Percentiles rank a stretch among this genome's conserved stretches.
Evolutionary conservation across 2,329 filamentous ascomycete species (phyloP).

Genomic region (Colletotrichum endophyticum): DNA sequence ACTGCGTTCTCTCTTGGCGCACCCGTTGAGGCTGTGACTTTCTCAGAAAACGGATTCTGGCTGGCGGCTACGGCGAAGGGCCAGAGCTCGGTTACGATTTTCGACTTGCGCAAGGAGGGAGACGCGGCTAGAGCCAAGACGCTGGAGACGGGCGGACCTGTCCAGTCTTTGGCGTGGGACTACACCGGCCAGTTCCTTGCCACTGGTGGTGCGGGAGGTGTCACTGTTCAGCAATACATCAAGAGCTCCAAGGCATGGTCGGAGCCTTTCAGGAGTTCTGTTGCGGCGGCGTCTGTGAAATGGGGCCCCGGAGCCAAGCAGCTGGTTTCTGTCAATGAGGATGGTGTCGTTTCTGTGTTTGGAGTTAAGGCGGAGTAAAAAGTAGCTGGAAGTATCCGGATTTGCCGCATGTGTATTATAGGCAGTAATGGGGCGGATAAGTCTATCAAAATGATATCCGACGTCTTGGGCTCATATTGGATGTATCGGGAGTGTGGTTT

Average conservation of each 20-base stretch:
- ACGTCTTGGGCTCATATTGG: background rate
- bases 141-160: conserved; percentile 82
- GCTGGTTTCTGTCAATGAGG: conserved; percentile 74
- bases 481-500: background rate
- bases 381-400: background rate
- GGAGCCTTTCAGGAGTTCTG: conserved; percentile 79
- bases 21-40: conserved; percentile 77
- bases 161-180: conserved; percentile 84
- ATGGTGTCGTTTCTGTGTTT: conserved; percentile 78
- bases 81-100: conserved; percentile 81
- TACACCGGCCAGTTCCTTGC: conserved; percentile 94
- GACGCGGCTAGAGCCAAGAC: conserved; percentile 81
- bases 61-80: conserved; percentile 82
- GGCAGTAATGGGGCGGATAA: background rate
- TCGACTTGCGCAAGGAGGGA: conserved; percentile 91
- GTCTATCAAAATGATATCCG: conserved; percentile 19
- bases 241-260: conserved; percentile 90
- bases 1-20: conserved; percentile 74
- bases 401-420: conserved; percentile 9
- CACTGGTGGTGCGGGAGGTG: conserved; percentile 76
- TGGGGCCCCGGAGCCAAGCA: conserved; percentile 81
- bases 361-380: conserved; percentile 51
- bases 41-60: conserved; percentile 98
- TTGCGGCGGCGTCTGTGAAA: conserved; percentile 72
- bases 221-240: conserved; percentile 88